Percentiles rank a stretch among this genome's conserved stretches.
Evolutionary conservation across 2,329 filamentous ascomycete genomes (phyloP).

Genomic region (Tolypocladium amazonense): DNA sequence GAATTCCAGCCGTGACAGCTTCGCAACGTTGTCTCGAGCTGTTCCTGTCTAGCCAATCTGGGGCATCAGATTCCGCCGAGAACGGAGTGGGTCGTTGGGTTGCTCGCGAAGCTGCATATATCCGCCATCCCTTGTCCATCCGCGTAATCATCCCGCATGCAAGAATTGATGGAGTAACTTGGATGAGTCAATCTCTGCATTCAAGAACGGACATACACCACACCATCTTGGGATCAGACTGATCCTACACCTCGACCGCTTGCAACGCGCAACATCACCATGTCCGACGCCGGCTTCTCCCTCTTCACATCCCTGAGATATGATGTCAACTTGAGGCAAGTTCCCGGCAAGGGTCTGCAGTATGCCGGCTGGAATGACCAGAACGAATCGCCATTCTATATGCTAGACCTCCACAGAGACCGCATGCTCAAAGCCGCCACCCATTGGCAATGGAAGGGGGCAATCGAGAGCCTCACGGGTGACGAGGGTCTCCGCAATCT

Average conservation of each 20-base stretch:
- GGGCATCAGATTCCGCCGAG: neutral
- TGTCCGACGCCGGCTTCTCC: conserved; percentile 36
- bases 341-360: conserved; percentile 25
- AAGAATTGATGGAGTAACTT: neutral
- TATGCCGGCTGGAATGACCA: conserved; percentile 42
- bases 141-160: neutral
- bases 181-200: neutral
- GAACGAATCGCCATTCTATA: conserved; percentile 58
- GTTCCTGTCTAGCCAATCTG: neutral
- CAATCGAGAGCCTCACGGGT: conserved; percentile 32
- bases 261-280: conserved; percentile 6
- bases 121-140: neutral
- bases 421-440: conserved; percentile 57
- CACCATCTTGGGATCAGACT: neutral
- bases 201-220: neutral
- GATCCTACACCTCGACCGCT: neutral
- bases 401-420: conserved; percentile 68
- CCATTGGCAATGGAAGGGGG: conserved; percentile 44
- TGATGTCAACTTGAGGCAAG: conserved; percentile 45
- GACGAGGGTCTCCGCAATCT: conserved; percentile 33
- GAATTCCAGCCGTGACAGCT: neutral
- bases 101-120: neutral
- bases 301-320: conserved; percentile 66
- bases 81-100: neutral
- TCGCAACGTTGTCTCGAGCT: neutral